Percentiles rank a stretch among this genome's conserved stretches.
These are phyloP conservation scores for Trichosporon sp. DNA, from an alignment of 1,284 basidiomycete genomes.

Conservation along the genomic window DNA sequence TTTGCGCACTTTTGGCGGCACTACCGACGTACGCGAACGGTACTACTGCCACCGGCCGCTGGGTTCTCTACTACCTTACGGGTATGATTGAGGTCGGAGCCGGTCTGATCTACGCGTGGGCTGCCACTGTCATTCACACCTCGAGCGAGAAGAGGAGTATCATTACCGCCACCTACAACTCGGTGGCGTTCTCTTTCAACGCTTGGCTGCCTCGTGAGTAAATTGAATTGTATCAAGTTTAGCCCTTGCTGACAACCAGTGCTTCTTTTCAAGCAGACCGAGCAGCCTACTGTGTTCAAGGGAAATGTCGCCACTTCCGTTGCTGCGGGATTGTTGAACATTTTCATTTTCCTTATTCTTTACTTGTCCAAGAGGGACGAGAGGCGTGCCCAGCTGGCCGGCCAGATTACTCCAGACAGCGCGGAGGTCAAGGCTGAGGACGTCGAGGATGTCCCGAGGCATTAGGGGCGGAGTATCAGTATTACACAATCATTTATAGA, in stretches of 20 bases:
- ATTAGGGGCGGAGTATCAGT: neutral
- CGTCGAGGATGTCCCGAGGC: neutral
- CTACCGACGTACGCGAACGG: neutral
- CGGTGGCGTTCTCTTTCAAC: slow-evolving; percentile 36
- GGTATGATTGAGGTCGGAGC: neutral
- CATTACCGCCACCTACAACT: slow-evolving; percentile 38
- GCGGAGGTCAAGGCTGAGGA: neutral
- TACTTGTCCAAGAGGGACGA: neutral
- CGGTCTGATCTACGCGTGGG: slow-evolving; percentile 1
- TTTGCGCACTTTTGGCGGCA: neutral
- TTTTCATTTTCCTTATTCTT: neutral
- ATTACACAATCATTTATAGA: neutral
- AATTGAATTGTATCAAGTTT: too few relatives aligned
- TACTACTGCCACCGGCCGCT: neutral
- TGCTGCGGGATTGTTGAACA: neutral
- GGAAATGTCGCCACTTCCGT: slow-evolving; percentile 32
- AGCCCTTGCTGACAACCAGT: slow-evolving; percentile 21
- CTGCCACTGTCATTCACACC: neutral
- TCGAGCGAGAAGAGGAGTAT: slow-evolving; percentile 35
- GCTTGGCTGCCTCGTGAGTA: slow-evolving; percentile 38
- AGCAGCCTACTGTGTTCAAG: slow-evolving; percentile 36
- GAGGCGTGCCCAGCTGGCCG: neutral
- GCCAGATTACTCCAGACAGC: neutral
- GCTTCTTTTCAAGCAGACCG: slow-evolving; percentile 40
- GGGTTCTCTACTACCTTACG: slow-evolving; percentile 2